Conservation (phyloP, 768 basidiomycete species). For the Holtermannia corniformis region DNA sequence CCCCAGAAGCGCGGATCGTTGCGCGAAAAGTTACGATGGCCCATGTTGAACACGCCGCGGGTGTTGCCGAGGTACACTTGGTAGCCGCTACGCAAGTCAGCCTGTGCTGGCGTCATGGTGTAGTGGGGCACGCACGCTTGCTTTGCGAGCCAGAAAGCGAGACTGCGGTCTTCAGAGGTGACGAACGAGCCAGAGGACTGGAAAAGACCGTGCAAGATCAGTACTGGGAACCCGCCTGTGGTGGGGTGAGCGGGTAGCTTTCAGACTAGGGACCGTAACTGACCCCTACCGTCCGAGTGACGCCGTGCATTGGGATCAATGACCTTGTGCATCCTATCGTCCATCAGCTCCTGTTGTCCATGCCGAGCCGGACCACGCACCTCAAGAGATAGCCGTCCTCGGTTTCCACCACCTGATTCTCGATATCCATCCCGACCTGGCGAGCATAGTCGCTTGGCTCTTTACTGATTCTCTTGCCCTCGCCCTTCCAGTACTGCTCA, state of each 20-base stretch:
- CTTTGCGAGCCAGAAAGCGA: constrained; percentile 49
- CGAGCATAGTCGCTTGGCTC: constrained; percentile 47
- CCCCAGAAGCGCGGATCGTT: constrained; percentile 49
- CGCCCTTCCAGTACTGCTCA: constrained; percentile 38
- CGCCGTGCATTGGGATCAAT: constrained; percentile 39
- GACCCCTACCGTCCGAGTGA: constrained; percentile 33
- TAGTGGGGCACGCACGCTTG: constrained; percentile 30
- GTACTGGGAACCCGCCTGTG: constrained; percentile 44
- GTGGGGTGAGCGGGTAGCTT: background rate
- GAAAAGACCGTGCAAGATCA: constrained; percentile 48
- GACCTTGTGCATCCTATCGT: constrained; percentile 38
- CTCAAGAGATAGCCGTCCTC: constrained; percentile 47
- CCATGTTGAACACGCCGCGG: constrained; percentile 48
- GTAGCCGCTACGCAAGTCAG: constrained; percentile 37
- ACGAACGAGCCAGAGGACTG: constrained; percentile 48
- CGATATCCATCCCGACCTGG: constrained; percentile 45
- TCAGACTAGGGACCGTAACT: background rate
- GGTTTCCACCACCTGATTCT: constrained; percentile 46
- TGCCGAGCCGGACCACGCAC: constrained; percentile 31
- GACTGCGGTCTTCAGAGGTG: constrained; percentile 47
- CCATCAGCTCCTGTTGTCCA: constrained; percentile 6
- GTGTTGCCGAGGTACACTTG: constrained; percentile 46
- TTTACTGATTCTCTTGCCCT: constrained; percentile 42
- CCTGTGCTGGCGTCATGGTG: background rate
- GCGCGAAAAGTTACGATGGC: constrained; percentile 43